Evolutionary conservation across 495 filamentous ascomycete genomes (phyloP), one percentile per base, ranked within the genome.

Genomic region (Penicillium chermesinum): DNA sequence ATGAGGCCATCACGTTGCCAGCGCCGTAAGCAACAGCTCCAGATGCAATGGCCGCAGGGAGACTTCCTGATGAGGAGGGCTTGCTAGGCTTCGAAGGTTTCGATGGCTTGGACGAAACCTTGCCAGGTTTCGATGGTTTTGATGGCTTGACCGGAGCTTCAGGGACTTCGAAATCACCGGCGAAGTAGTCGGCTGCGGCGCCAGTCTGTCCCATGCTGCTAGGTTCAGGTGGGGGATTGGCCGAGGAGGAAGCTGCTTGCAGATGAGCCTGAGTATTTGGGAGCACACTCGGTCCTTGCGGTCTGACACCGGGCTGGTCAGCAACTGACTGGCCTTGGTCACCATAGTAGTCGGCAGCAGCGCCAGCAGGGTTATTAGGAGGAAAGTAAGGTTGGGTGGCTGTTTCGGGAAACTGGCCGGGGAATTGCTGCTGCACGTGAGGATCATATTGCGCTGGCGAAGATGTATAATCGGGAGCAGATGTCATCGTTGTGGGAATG

Each of bases 301-400:
- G 73, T 22, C 82, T 73, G 3, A 80, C 65, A 30, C 83, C 82
- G 2, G 83, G 82, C 59, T 85, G 83, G 1, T 70, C 48, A n/a
- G 62, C 54, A 9, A 85, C 81, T 10, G 80, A 83, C 54, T 85
- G 67, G 0, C 82, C 83, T 57, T 81, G 77, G 59, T 85, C 83
- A 14, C 75, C 75, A 50, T 85, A 85, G 58, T 83, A 86, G 38
- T 84, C 80, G 17, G 83, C 78, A 2, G 83, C 83, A n/a, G 74
- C 72, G 20, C 82, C 82, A 4, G 66, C 66, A 43, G 70, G 71
- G 34, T 79, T 67, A 14, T 79, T 68, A n/a, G 69, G 69, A n/a
- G 77, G 78, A 41, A 64, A 68, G 49, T 76, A 82, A 19, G 77
- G 76, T 19, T 66, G 58, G 8, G 79, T 49, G 22, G 58, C 66